These are phyloP conservation scores for Phytophthora cajani DNA, from an alignment of 352 stramenopile species.

Conservation along the genomic window DNA sequence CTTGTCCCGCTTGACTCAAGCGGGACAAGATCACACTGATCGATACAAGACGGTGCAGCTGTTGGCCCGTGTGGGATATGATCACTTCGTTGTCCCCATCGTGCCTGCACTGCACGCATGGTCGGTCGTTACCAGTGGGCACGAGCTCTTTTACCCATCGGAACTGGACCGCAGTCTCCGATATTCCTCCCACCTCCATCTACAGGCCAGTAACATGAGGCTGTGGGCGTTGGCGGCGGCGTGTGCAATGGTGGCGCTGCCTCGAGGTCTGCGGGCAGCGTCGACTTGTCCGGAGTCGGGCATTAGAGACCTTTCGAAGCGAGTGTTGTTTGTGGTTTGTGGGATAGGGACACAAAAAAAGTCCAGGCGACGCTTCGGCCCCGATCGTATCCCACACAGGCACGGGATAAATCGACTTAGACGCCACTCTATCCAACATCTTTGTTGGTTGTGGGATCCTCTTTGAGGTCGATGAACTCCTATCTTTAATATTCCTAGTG, in stretches of 20 bases:
- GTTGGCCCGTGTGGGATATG: slow-evolving; percentile 12
- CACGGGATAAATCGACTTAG: no score
- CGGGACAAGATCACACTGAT: neutral
- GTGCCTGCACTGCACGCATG: slow-evolving; percentile 34
- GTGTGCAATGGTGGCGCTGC: slow-evolving; percentile 7
- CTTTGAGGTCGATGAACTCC: no score
- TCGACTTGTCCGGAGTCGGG: slow-evolving; percentile 33
- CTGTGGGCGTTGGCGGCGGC: slow-evolving; percentile 8
- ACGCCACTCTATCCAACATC: no score
- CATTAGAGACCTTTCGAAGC: no score
- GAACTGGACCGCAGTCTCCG: slow-evolving; percentile 15
- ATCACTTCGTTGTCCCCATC: slow-evolving; percentile 28
- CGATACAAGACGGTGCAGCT: slow-evolving; percentile 1
- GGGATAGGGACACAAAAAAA: no score
- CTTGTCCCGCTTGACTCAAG: no score
- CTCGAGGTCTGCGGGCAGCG: slow-evolving; percentile 10
- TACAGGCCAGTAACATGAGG: slow-evolving; percentile 10
- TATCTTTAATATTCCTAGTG: no score
- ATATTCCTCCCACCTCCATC: slow-evolving; percentile 12
- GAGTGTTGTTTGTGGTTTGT: no score
- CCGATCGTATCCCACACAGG: no score
- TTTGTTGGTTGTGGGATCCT: no score
- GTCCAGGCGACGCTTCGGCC: no score
- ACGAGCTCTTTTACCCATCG: slow-evolving; percentile 12
- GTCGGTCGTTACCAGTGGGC: slow-evolving; percentile 7